Evolutionary conservation across 2,329 filamentous ascomycete species (phyloP), one percentile per base, ranked within the genome.

Genomic region (Graphiopsis chlorocephala): DNA sequence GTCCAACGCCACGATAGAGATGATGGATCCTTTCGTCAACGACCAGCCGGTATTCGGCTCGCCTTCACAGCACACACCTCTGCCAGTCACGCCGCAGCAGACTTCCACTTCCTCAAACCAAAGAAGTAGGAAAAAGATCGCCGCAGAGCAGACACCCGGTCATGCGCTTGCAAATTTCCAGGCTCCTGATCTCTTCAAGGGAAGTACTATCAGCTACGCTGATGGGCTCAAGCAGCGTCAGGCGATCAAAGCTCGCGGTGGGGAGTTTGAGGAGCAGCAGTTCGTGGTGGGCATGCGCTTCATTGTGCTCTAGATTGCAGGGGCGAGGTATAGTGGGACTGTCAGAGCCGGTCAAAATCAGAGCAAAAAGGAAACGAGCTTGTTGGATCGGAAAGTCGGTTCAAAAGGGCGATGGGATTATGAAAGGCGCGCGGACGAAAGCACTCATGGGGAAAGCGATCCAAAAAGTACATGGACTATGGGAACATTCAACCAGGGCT

Each of bases 251-350:
- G 77, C 78, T 65, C 72, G 78, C 62, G 69, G 72, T 26, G 80
- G 79, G 7, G 65, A 72, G 25, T 82, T 81, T 65, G 69, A 68
- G 26, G 80, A 81, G 69, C 73, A 78, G 4, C 73, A 74, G 28
- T 72, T 82, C 35, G 71, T 81, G 12, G 73, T 78, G 25, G 80
- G 78, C 1, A 74, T 80, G 65, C 73, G 80, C 48, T 81, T 80
- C 67, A 73, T 80, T 31, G 73, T 81, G 28, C 60, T 73, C 12
- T 75, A 52, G 48, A 28, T 11, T 25, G 67, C 71, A 26, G 8
- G n/a, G n/a, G 25, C 42, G 28, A 52, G 33, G 17, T 20, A 31
- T 7, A 8, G n/a, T n/a, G n/a, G n/a, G n/a, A n/a, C n/a, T n/a
- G n/a, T n/a, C n/a, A n/a, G n/a, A n/a, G n/a, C n/a, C n/a, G n/a